phyloP scores from a whole-genome alignment of 1,284 basidiomycete species.

The Cystobasidiaceae sp. region DNA sequence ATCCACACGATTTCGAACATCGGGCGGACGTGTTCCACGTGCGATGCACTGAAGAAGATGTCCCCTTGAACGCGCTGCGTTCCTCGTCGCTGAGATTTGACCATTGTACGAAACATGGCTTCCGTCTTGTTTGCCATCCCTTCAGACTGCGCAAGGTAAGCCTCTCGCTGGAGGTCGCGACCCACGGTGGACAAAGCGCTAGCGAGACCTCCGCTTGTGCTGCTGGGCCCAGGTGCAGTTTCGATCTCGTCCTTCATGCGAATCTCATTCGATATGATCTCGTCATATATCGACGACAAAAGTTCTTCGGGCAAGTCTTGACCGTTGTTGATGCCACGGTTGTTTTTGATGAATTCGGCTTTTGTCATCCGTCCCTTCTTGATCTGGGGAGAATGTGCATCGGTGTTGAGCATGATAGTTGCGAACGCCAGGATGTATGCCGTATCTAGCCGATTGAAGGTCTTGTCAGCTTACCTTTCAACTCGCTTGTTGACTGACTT shows the following conservation, averaged over 20 bases:
- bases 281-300: slow-evolving; percentile 72
- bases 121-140: slow-evolving; percentile 91
- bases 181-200: slow-evolving; percentile 79
- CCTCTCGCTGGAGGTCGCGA: slow-evolving; percentile 85
- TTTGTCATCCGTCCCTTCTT: slow-evolving; percentile 85
- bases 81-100: slow-evolving; percentile 75
- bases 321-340: slow-evolving; percentile 87
- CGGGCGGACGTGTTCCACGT: slow-evolving; percentile 86
- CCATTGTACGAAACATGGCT: slow-evolving; percentile 84
- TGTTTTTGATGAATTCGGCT: slow-evolving; percentile 82
- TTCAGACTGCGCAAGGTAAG: slow-evolving; percentile 85
- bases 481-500: slow-evolving; percentile 47
- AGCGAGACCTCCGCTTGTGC: slow-evolving; percentile 63
- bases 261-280: slow-evolving; percentile 85
- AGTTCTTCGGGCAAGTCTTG: slow-evolving; percentile 79
- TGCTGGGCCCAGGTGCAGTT: slow-evolving; percentile 49
- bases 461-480: not conserved
- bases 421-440: slow-evolving; percentile 92
- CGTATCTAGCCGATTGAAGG: slow-evolving; percentile 57
- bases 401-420: slow-evolving; percentile 89
- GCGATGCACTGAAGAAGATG: slow-evolving; percentile 89
- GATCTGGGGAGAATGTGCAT: slow-evolving; percentile 87
- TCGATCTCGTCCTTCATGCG: slow-evolving; percentile 96
- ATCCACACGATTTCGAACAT: slow-evolving; percentile 99
- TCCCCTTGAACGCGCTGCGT: slow-evolving; percentile 55